Evolutionary conservation across 805 yeast genomes (phyloP).

Genomic region (Priceomyces haplophilus): DNA sequence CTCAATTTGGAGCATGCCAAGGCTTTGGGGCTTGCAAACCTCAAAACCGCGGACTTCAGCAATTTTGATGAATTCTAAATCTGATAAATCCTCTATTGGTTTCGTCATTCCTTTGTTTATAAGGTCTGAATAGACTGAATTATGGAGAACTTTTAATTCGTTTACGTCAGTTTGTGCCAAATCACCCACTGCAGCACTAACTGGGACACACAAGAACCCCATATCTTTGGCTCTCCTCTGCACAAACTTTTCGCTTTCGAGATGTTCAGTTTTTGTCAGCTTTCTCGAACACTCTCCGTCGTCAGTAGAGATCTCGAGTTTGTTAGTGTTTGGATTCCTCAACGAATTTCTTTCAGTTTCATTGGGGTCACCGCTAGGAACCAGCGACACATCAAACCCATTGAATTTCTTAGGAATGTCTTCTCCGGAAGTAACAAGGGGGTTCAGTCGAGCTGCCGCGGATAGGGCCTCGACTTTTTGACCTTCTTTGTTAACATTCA

Average conservation of each 20-base stretch:
- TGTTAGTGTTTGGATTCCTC: too few species aligned
- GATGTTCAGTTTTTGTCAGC: constrained; percentile 10
- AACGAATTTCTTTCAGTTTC: too few species aligned
- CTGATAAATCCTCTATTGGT: constrained; percentile 43
- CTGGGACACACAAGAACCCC: constrained; percentile 57
- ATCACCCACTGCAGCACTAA: constrained; percentile 58
- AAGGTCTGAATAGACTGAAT: constrained; percentile 62
- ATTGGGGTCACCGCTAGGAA: too few species aligned
- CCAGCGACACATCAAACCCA: too few species aligned
- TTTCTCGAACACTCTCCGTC: too few species aligned
- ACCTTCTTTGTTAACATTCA: too few species aligned
- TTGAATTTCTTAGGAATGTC: too few species aligned
- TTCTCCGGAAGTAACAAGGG: too few species aligned
- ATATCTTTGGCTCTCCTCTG: constrained; percentile 39
- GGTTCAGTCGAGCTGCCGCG: too few species aligned
- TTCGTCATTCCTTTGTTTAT: constrained; percentile 45
- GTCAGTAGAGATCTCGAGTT: too few species aligned
- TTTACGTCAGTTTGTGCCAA: constrained; percentile 48
- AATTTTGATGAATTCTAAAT: constrained; percentile 43
- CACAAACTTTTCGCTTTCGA: constrained; percentile 27
- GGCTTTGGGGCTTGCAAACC: background rate
- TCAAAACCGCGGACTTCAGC: constrained; percentile 26
- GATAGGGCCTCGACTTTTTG: too few species aligned
- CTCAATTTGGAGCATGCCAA: background rate
- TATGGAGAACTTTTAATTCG: constrained; percentile 62